Conservation (phyloP, 1,284 basidiomycete genomes). For the Rhodotorula sp. region DNA sequence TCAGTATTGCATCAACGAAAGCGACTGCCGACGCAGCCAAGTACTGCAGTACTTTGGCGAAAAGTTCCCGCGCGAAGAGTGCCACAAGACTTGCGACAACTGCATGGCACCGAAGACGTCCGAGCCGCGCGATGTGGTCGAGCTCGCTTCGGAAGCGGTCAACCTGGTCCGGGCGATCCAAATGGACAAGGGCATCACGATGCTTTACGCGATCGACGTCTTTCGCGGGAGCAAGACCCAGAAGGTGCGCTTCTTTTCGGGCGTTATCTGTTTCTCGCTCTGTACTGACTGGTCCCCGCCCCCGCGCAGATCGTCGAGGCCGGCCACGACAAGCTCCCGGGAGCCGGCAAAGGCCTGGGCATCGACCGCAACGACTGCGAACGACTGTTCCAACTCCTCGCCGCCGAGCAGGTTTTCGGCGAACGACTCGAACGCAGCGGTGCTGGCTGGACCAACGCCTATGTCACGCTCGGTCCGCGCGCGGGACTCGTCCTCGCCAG, state of each 20-base stretch:
- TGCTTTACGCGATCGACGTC: constrained; percentile 56
- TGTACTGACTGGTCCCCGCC: not conserved
- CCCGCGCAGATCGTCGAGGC: constrained; percentile 52
- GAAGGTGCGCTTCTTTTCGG: constrained; percentile 43
- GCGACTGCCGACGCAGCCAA: constrained; percentile 81
- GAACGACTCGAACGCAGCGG: constrained; percentile 47
- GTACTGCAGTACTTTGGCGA: constrained; percentile 72
- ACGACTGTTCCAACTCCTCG: constrained; percentile 62
- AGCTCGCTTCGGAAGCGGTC: constrained; percentile 58
- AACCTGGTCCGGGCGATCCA: constrained; percentile 46
- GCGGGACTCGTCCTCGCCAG: constrained; percentile 29
- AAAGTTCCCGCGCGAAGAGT: constrained; percentile 58
- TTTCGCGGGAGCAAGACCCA: constrained; percentile 62
- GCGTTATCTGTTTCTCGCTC: too few species aligned
- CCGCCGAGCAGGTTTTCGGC: constrained; percentile 53
- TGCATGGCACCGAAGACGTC: constrained; percentile 56
- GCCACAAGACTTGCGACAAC: constrained; percentile 70
- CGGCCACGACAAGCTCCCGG: constrained; percentile 55
- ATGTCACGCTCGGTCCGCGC: constrained; percentile 47
- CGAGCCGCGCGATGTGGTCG: constrained; percentile 55
- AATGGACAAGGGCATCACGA: constrained; percentile 52
- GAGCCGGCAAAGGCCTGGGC: constrained; percentile 60
- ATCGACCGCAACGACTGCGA: constrained; percentile 59
- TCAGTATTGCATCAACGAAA: constrained; percentile 73
- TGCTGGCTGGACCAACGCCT: constrained; percentile 49